These are phyloP conservation scores for Pyrus pyrifolia DNA, from an alignment of 306 rosid species.

Conservation along the genomic window DNA sequence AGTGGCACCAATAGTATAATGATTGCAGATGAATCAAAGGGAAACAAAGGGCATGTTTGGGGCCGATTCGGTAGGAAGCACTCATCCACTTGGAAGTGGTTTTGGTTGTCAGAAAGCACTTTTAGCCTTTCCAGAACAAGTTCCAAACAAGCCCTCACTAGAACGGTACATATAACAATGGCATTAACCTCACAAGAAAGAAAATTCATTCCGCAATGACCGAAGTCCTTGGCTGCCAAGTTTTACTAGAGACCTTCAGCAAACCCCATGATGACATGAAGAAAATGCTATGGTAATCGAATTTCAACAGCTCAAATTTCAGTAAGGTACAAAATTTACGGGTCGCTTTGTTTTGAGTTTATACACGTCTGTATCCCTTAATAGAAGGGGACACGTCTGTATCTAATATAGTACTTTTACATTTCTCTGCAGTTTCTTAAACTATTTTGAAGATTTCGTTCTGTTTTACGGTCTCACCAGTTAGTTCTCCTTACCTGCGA, in stretches of 20 bases:
- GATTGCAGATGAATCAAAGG: neutral
- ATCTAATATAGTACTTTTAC: too few species aligned
- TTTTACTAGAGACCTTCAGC: neutral
- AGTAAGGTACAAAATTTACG: neutral
- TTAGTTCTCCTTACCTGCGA: slow-evolving; percentile 15
- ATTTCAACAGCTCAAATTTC: neutral
- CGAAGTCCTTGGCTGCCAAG: neutral
- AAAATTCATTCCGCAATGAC: neutral
- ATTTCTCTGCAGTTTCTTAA: neutral
- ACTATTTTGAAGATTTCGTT: neutral
- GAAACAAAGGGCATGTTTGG: neutral
- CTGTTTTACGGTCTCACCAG: neutral
- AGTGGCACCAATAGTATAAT: neutral
- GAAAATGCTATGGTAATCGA: neutral
- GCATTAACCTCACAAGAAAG: neutral
- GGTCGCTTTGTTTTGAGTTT: neutral
- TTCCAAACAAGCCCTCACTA: neutral
- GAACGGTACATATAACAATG: neutral
- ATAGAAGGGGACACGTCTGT: too few species aligned
- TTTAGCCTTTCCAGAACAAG: neutral
- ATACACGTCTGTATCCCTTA: neutral
- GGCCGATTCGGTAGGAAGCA: neutral
- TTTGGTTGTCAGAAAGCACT: neutral
- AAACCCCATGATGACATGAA: neutral
- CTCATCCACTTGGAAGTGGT: neutral